Evolutionary conservation across 2,329 filamentous ascomycete species (phyloP), one percentile per base, ranked within the genome.

Genomic region (Paecilomyces sp.): DNA sequence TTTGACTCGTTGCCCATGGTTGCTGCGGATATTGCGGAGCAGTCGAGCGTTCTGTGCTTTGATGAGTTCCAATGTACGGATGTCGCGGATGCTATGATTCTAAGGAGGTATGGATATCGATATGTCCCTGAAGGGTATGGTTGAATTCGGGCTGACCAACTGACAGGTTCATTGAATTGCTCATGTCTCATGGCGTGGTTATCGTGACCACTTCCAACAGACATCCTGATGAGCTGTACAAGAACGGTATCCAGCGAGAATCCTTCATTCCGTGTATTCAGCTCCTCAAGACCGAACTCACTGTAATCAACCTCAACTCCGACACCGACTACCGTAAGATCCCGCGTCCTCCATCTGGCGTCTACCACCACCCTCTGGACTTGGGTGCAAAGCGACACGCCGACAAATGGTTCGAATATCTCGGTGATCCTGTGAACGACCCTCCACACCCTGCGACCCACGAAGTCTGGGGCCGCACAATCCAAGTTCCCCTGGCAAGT

Each of bases 61-160:
- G 94, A 99, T 75, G 94, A 99, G 78, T 99, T 99, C 71, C 94
- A 99, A 73, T 97, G 92, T 71, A 99, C 94, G 47, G 94, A 99
- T 76, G 93, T 99, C 33, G 94, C 94, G 15, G 93, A 97, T 78
- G 94, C 94, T 67, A 99, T 99, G 94, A 99, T 99, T 67, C 74
- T 99, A 66, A 84, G 94, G 67, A 83, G 90, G 81, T 87, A 74
- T 55, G 74, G 31, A 61, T 25, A 18, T n/a, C 22, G 3, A 55
- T 36, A 18, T 47, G 34, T 54, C 47, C 30, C 60, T 30, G 54
- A 33, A 25, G 31, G 9, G 57, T 52, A 55, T 33, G 57, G 31
- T 58, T 53, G 33, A 55, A 55, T 60, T 22, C 8, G 24, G 30
- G 53, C 56, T 59, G 60, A 84, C 58, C 41, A n/a, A 34, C 51